phyloP scores from a whole-genome alignment of 768 basidiomycete genomes.

The Suillus lakei region DNA sequence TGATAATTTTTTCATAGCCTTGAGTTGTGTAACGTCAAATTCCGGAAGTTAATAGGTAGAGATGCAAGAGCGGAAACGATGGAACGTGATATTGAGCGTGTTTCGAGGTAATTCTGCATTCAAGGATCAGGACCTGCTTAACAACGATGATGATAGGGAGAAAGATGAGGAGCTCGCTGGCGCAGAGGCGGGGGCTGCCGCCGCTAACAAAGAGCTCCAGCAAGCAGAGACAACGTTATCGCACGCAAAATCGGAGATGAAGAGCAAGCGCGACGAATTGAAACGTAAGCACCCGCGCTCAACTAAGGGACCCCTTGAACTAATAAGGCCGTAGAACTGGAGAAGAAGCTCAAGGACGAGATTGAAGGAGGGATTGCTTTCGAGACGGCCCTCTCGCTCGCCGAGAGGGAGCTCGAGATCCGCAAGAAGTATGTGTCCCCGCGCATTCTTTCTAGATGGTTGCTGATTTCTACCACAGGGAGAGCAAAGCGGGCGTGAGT shows the following conservation, averaged over 20 bases:
- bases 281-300: conserved; percentile 48
- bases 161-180: conserved; percentile 64
- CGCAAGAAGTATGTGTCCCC: conserved; percentile 23
- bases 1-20: conserved; percentile 51
- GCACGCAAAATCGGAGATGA: conserved; percentile 63
- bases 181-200: conserved; percentile 35
- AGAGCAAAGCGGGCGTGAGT: conserved; percentile 39
- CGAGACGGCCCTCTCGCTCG: conserved; percentile 52
- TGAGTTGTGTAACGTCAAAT: conserved; percentile 61
- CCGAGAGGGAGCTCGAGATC: conserved; percentile 20
- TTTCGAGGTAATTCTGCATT: conserved; percentile 53
- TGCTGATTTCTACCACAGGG: conserved; percentile 17
- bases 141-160: conserved; percentile 47
- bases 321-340: conserved; percentile 46
- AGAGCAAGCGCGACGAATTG: conserved; percentile 64
- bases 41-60: conserved; percentile 65
- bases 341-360: conserved; percentile 49
- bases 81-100: conserved; percentile 71
- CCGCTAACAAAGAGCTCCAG: conserved; percentile 62
- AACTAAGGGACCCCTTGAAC: conserved; percentile 9
- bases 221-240: conserved; percentile 65
- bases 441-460: not conserved
- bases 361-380: conserved; percentile 45
- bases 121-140: not conserved
- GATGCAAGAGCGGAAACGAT: conserved; percentile 67